phyloP scores from a whole-genome alignment of 2,329 filamentous ascomycete genomes.

The Paraphoma chrysanthemicola region DNA sequence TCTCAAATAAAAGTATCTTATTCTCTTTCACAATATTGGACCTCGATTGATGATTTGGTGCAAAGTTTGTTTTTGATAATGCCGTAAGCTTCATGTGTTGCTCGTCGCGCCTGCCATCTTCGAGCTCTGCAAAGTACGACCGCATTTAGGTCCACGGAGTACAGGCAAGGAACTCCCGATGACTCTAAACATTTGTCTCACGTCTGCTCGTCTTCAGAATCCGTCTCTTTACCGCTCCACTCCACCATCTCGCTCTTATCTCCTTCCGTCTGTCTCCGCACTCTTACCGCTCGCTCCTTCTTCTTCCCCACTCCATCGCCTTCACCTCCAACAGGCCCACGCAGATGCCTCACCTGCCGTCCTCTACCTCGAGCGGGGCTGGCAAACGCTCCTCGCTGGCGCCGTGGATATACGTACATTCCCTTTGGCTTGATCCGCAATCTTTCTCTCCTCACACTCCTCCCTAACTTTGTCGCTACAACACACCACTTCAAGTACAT shows the following conservation, averaged over 20 bases:
- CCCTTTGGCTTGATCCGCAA: background rate
- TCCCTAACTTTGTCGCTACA: background rate
- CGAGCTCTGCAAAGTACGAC: background rate
- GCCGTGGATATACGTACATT: background rate
- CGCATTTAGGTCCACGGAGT: too few relatives aligned
- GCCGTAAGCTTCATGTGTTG: too few relatives aligned
- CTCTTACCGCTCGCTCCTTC: background rate
- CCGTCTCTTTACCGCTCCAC: background rate
- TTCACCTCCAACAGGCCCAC: background rate
- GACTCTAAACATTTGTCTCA: too few relatives aligned
- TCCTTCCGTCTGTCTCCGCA: background rate
- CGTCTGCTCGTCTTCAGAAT: background rate
- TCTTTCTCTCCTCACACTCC: background rate
- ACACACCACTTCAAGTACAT: background rate
- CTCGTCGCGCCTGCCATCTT: background rate
- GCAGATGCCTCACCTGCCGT: background rate
- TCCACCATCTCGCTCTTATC: background rate
- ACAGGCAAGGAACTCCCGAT: too few relatives aligned
- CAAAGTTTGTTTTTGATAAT: too few relatives aligned
- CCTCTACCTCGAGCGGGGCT: background rate
- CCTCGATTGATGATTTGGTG: too few relatives aligned
- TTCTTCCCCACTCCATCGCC: background rate
- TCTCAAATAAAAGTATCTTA: conserved; percentile 1
- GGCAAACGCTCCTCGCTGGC: background rate
- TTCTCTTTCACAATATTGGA: background rate